Base-by-base conservation (phyloP, 768 basidiomycete genomes). In the Fomitopsis pulvina region DNA sequence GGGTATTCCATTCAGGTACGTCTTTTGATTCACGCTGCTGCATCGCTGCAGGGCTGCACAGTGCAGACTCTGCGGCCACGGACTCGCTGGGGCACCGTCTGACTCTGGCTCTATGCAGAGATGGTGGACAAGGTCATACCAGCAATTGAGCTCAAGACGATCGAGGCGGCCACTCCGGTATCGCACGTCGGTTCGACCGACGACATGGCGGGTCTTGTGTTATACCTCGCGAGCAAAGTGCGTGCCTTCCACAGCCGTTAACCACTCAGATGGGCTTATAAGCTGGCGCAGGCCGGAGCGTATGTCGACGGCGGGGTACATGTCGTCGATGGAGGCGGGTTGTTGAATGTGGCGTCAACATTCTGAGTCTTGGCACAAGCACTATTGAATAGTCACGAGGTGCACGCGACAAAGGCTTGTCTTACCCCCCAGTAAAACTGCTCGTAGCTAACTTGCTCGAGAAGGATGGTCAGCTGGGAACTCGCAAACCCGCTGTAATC, bases 241-340 rank as follows among this genome's bases (percentile, higher is more conserved):
- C 14, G 58, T 56, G 28, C 1, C n/a, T 29, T 50, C 37, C 25
- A 27, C n/a, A 11, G 10, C 32, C 12, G 8, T 6, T 12, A 18
- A 37, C 32, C 22, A 14, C 14, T 24, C 20, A 14, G 21, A 20
- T 10, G 16, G 12, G 20, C 16, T 16, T 11, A 26, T 48, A 27
- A 47, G 43, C n/a, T 28, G 12, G 25, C n/a, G 18, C 76, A 76
- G 30, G 85, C 87, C 3, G 87, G 87, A 1, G 79, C 81, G 2
- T 91, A 91, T 61, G 77, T 86, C 18, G 85, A 86, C 55, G 87
- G 87, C 1, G 79, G 83, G 1, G 80, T 87, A 3, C 83, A 83
- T 73, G 65, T 88, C 16, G 77, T 85, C 8, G 87, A 91, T 61
- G 87, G 87, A 14, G 87, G 86, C 5, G 75, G 85, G 41, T 70